Conservation (phyloP, 2,329 filamentous ascomycete genomes). For the Madurella mycetomatis region DNA sequence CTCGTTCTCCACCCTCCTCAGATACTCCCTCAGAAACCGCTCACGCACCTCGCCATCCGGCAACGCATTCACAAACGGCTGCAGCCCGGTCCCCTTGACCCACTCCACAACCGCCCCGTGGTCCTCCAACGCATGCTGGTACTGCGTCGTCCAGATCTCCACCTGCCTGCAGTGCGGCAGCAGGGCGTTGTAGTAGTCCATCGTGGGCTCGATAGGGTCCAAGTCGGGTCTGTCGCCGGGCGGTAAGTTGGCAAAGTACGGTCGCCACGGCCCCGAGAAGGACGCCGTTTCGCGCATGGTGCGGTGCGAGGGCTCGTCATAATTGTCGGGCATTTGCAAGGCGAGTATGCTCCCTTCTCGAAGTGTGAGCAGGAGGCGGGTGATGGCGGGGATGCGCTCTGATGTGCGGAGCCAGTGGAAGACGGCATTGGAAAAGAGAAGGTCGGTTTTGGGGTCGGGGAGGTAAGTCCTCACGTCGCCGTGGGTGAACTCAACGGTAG, state of each 20-base stretch:
- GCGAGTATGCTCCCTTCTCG: conserved; percentile 33
- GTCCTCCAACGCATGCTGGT: conserved; percentile 27
- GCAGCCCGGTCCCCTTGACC: conserved; percentile 54
- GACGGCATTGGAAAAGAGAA: conserved; percentile 55
- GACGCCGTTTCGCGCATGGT: conserved; percentile 45
- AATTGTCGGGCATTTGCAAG: conserved; percentile 38
- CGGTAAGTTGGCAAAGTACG: conserved; percentile 14
- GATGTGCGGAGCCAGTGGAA: conserved; percentile 51
- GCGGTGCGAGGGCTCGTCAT: conserved; percentile 43
- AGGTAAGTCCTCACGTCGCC: conserved; percentile 43
- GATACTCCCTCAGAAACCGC: conserved; percentile 45
- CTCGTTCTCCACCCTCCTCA: conserved; percentile 36
- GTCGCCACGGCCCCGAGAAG: conserved; percentile 22
- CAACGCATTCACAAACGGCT: conserved; percentile 50
- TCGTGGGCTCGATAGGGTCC: conserved; percentile 44
- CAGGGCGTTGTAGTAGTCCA: conserved; percentile 47
- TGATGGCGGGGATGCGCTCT: conserved; percentile 42
- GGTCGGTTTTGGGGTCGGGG: conserved; percentile 31
- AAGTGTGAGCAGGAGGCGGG: conserved; percentile 38
- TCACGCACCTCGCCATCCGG: conserved; percentile 34
- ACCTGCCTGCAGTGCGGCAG: conserved; percentile 39
- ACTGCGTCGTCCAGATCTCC: conserved; percentile 51
- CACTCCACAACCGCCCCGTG: conserved; percentile 50
- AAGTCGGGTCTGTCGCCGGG: conserved; percentile 35
- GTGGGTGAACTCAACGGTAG: conserved; percentile 41